Evolutionary conservation across 768 basidiomycete genomes (phyloP), one percentile per base, ranked within the genome.

Genomic region (Stropharia rugosoannulata): DNA sequence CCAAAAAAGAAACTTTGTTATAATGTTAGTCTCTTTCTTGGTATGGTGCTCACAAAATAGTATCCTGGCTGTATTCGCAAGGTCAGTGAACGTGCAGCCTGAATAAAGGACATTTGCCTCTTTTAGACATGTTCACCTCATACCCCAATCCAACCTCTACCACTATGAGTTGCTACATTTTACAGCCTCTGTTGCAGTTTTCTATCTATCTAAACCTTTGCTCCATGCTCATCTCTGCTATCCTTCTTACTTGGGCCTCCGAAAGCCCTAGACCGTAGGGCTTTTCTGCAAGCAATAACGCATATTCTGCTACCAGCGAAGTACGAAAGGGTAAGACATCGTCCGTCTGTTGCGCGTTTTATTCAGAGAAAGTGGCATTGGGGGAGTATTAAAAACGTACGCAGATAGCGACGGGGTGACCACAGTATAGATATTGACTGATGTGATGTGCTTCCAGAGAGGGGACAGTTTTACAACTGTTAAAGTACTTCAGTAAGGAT

Each of bases 241-340:
- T 71, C 15, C 62, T 66, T 48, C 59, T 66, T 4, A 93, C 79
- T 59, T 90, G 82, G 0, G 68, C 72, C 59, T 86, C 79, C 0
- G 72, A 71, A 44, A 93, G 69, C 1, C 89, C 91, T 2, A 94
- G 75, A 2, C 92, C 92, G 29, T 83, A 63, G 0, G 91, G 91
- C n/a, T 82, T 74, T 19, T 73, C 66, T 0, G 92, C 92, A 51
- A 93, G 73, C 36, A 94, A 80, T 5, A 93, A 73, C 0, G 91
- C 90, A 59, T 94, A 94, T 67, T 94, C 92, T 3, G 76, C 89
- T 0, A 86, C 64, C 2, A 93, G 74, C 3, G 87, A 85, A 8
- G 85, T 93, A 22, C 82, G 81, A 71, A 93, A 93, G 0, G 86
- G 85, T 15, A 94, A 82, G 4, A 78, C 83, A 66, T 94, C 92